Evolutionary conservation across 2,329 filamentous ascomycete species (phyloP).

Genomic region (Apiospora rasikravindrae): DNA sequence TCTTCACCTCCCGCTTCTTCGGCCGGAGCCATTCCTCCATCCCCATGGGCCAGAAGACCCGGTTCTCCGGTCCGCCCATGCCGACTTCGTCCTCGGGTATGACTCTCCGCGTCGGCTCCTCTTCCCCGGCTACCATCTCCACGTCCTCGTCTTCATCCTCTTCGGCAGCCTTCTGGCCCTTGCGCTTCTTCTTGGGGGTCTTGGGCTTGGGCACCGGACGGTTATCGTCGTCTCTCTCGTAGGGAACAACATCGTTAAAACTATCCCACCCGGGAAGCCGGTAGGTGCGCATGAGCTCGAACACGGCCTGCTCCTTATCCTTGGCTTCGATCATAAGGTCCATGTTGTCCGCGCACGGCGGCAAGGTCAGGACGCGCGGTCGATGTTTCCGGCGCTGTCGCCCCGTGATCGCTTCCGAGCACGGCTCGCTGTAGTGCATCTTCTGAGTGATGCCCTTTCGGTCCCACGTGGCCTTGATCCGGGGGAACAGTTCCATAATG

Average conservation of each 20-base stretch:
- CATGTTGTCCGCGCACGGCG: slow-evolving; percentile 82
- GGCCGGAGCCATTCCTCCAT: slow-evolving; percentile 91
- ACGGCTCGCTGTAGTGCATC: slow-evolving; percentile 94
- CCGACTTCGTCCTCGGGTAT: slow-evolving; percentile 73
- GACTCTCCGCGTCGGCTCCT: slow-evolving; percentile 46
- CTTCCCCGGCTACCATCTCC: slow-evolving; percentile 35
- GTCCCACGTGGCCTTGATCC: slow-evolving; percentile 84
- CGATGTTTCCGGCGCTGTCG: slow-evolving; percentile 85
- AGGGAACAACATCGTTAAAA: slow-evolving; percentile 78
- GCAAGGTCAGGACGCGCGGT: slow-evolving; percentile 76
- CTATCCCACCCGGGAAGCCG: slow-evolving; percentile 79
- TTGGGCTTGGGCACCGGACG: slow-evolving; percentile 56
- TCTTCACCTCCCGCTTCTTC: slow-evolving; percentile 72
- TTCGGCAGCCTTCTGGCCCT: slow-evolving; percentile 43
- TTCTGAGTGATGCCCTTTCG: slow-evolving; percentile 87
- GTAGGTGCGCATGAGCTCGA: slow-evolving; percentile 89
- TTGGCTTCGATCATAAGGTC: slow-evolving; percentile 99
- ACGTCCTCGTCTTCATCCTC: slow-evolving; percentile 45
- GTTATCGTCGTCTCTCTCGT: slow-evolving; percentile 79
- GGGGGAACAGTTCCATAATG: slow-evolving; percentile 74
- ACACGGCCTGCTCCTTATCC: slow-evolving; percentile 96
- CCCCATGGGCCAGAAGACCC: slow-evolving; percentile 89
- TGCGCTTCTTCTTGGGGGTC: slow-evolving; percentile 48
- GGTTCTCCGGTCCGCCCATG: slow-evolving; percentile 82
- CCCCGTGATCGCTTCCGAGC: slow-evolving; percentile 75